A percentile compares a stretch with the other conserved stretches of the same genome.
Conservation (phyloP, 768 basidiomycete species). For the Panaeolus papilionaceus region DNA sequence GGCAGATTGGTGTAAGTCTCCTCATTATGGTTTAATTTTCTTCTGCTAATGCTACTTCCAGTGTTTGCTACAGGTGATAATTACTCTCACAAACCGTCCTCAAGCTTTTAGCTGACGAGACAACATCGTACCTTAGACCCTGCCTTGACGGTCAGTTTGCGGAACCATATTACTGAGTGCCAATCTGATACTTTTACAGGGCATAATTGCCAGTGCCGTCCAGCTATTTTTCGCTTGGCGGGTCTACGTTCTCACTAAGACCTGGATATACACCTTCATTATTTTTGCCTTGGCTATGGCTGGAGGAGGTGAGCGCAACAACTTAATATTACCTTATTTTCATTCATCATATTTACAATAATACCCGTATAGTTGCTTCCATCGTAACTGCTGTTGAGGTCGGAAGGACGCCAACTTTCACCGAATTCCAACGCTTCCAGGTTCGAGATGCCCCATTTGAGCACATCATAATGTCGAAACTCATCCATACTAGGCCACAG, state of each 20-base stretch:
- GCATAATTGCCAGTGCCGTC: conserved; percentile 46
- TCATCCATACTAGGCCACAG: conserved; percentile 19
- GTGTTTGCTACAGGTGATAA: conserved; percentile 47
- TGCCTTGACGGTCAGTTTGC: conserved; percentile 42
- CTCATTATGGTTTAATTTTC: not conserved
- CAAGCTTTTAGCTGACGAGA: not conserved
- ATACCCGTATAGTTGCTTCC: conserved; percentile 24
- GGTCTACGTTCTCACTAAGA: conserved; percentile 32
- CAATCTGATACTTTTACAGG: conserved; percentile 34
- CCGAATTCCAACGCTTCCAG: conserved; percentile 30
- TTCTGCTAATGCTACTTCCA: conserved; percentile 21
- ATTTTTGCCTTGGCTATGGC: conserved; percentile 25
- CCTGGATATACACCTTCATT: conserved; percentile 24
- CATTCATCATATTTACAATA: not conserved
- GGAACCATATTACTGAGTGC: not conserved
- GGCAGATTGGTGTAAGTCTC: conserved; percentile 28
- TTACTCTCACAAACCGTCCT: not conserved
- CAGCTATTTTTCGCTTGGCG: conserved; percentile 54
- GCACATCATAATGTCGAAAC: not conserved
- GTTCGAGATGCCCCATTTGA: conserved; percentile 17
- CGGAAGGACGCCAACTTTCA: conserved; percentile 24
- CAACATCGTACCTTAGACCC: conserved; percentile 40
- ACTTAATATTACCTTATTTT: not conserved
- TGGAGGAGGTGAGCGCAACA: conserved; percentile 28
- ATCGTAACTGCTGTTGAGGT: conserved; percentile 30